phyloP scores from a whole-genome alignment of 192 early-diverging fungal species.

The Jimgerdemannia lactiflua region DNA sequence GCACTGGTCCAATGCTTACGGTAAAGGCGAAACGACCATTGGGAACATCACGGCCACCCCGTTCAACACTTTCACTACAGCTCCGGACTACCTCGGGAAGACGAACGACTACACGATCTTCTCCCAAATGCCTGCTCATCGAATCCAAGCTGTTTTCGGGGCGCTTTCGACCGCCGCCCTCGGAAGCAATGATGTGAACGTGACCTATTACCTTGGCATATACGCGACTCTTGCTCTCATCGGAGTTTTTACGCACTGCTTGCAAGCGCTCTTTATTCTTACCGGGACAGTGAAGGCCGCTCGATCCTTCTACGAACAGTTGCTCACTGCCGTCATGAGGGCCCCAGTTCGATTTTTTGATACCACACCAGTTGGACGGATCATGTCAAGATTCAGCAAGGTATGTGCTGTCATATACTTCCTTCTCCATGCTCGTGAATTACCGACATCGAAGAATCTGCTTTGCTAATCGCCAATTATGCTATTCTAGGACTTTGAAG shows the following conservation, averaged over 20 bases:
- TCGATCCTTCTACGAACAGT: conserved; percentile 45
- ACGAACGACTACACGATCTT: conserved; percentile 1
- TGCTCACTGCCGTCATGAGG: conserved; percentile 51
- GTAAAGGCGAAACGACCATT: too few species aligned
- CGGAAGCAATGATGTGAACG: conserved; percentile 23
- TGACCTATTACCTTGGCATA: conserved; percentile 40
- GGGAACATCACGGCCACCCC: neutral
- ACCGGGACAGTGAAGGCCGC: conserved; percentile 50
- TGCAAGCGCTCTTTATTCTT: conserved; percentile 39
- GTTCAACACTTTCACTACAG: neutral
- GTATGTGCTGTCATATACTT: conserved; percentile 2
- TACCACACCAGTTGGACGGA: conserved; percentile 75
- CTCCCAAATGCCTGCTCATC: conserved; percentile 13
- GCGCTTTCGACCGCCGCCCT: neutral
- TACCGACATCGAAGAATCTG: neutral
- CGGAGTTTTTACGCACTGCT: conserved; percentile 34
- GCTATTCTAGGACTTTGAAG: conserved; percentile 54
- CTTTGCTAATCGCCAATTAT: neutral
- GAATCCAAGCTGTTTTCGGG: conserved; percentile 18
- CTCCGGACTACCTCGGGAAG: neutral
- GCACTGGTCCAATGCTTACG: conserved; percentile 23
- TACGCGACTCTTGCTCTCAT: conserved; percentile 48
- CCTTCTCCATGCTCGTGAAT: neutral
- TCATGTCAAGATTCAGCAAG: conserved; percentile 80
- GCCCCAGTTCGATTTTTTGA: conserved; percentile 81